These are phyloP conservation scores for Tillandsia leiboldiana DNA, from an alignment of 176 grass and related monocot genomes.

Conservation along the genomic window DNA sequence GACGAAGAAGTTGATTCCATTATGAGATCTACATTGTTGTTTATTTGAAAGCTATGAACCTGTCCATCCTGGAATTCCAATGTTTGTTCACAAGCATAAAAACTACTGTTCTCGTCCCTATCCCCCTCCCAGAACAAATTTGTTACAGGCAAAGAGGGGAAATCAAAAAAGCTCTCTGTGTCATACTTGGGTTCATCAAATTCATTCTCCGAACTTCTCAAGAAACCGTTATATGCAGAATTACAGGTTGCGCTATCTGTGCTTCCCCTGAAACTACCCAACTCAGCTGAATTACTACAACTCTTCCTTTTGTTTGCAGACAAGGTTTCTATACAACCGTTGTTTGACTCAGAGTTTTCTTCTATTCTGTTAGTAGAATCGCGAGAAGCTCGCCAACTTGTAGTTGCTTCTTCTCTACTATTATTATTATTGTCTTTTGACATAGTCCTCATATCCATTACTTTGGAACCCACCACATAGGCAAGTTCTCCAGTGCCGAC, in stretches of 20 bases:
- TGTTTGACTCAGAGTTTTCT: constrained; percentile 30
- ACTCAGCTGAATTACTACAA: constrained; percentile 57
- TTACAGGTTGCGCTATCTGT: constrained; percentile 37
- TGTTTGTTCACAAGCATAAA: constrained; percentile 39
- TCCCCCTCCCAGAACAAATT: constrained; percentile 55
- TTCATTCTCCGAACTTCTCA: constrained; percentile 43
- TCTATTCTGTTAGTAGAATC: constrained; percentile 24
- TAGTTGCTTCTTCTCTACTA: constrained; percentile 37
- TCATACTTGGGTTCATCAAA: constrained; percentile 77
- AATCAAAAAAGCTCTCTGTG: constrained; percentile 46
- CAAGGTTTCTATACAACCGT: constrained; percentile 29
- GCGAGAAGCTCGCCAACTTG: constrained; percentile 32
- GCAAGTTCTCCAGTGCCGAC: constrained; percentile 92
- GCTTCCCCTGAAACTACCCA: constrained; percentile 43
- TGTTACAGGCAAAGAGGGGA: constrained; percentile 49
- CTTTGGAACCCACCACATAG: constrained; percentile 77
- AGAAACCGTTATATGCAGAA: constrained; percentile 41
- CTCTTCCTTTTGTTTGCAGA: constrained; percentile 32
- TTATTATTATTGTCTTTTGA: constrained; percentile 50
- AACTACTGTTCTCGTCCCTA: constrained; percentile 28
- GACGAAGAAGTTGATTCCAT: constrained; percentile 66
- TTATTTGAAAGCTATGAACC: constrained; percentile 93
- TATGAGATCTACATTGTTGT: constrained; percentile 90
- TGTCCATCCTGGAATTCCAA: constrained; percentile 30
- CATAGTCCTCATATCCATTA: constrained; percentile 86